These are phyloP conservation scores for Ophiostoma triangulosporum DNA, from an alignment of 2,329 filamentous ascomycete species.

Conservation along the genomic window DNA sequence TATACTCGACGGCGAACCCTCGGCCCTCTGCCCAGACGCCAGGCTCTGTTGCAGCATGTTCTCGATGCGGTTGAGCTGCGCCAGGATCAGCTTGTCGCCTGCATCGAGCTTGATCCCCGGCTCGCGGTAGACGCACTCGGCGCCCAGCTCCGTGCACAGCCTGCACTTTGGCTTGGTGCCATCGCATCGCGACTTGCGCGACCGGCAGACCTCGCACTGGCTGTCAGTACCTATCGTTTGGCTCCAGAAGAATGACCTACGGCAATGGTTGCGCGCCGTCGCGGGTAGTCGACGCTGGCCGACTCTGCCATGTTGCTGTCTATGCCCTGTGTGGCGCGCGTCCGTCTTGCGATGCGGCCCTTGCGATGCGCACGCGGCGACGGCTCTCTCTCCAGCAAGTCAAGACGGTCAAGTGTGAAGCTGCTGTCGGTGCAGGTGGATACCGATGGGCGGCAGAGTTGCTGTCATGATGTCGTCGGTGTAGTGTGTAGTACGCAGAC, in stretches of 20 bases:
- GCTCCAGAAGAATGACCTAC: constrained; percentile 29
- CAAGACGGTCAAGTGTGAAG: constrained; percentile 12
- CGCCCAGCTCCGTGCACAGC: constrained; percentile 68
- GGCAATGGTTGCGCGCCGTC: constrained; percentile 51
- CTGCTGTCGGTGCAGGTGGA: not conserved
- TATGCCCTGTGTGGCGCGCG: not conserved
- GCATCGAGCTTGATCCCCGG: constrained; percentile 79
- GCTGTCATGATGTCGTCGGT: constrained; percentile 22
- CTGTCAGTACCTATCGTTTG: not conserved
- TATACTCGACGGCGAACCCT: constrained; percentile 47
- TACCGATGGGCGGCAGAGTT: constrained; percentile 17
- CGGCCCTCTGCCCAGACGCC: constrained; percentile 26
- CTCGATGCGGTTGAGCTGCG: constrained; percentile 66
- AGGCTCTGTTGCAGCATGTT: constrained; percentile 61
- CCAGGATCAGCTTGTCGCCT: constrained; percentile 73
- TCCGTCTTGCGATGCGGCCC: constrained; percentile 24
- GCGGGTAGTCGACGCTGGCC: constrained; percentile 44
- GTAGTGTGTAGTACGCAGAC: too few species aligned
- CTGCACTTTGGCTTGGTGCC: constrained; percentile 73
- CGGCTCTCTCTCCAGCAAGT: constrained; percentile 16
- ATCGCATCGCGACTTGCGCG: constrained; percentile 67
- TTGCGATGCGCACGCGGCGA: too few species aligned
- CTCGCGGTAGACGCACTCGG: constrained; percentile 73
- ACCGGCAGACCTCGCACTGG: constrained; percentile 70
- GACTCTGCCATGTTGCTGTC: constrained; percentile 11